phyloP scores from a whole-genome alignment of 2,329 filamentous ascomycete genomes.

The Fusarium dlaminii region DNA sequence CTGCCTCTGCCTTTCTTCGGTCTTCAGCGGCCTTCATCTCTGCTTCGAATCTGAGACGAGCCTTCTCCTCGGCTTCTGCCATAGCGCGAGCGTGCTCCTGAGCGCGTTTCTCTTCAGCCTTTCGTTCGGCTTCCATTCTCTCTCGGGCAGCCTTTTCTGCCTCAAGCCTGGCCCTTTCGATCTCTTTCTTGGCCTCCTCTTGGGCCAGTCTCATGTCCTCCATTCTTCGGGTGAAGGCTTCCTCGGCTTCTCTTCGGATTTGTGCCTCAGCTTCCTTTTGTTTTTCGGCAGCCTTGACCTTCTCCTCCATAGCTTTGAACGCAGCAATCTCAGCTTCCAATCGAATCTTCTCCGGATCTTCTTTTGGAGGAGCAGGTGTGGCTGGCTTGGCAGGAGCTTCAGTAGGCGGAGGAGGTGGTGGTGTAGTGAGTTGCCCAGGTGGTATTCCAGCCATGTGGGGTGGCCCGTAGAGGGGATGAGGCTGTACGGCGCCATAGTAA shows the following conservation, averaged over 20 bases:
- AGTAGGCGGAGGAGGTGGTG: conserved; percentile 52
- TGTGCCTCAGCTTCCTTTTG: conserved; percentile 56
- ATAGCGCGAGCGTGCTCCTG: conserved; percentile 59
- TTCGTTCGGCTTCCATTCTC: conserved; percentile 54
- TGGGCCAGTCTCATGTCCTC: conserved; percentile 41
- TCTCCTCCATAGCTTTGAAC: conserved; percentile 58
- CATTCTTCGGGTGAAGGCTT: conserved; percentile 47
- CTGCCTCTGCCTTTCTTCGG: conserved; percentile 56
- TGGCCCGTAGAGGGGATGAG: conserved; percentile 39
- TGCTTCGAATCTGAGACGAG: conserved; percentile 57
- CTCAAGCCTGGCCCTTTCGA: conserved; percentile 37
- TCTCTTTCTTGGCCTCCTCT: conserved; percentile 51
- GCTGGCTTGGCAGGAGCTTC: conserved; percentile 53
- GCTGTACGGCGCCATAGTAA: conserved; percentile 46
- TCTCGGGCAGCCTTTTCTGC: conserved; percentile 56
- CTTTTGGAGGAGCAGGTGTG: conserved; percentile 51
- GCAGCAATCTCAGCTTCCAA: conserved; percentile 67
- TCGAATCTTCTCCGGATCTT: conserved; percentile 68
- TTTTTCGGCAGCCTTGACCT: conserved; percentile 56
- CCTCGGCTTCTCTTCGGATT: conserved; percentile 58
- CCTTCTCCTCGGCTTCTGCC: conserved; percentile 56
- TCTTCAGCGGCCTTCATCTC: conserved; percentile 56
- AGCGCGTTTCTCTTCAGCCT: conserved; percentile 41
- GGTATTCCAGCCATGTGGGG: conserved; percentile 53
- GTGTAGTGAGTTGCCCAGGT: conserved; percentile 32